phyloP scores from a whole-genome alignment of 768 basidiomycete genomes.

The Mycena amicta region DNA sequence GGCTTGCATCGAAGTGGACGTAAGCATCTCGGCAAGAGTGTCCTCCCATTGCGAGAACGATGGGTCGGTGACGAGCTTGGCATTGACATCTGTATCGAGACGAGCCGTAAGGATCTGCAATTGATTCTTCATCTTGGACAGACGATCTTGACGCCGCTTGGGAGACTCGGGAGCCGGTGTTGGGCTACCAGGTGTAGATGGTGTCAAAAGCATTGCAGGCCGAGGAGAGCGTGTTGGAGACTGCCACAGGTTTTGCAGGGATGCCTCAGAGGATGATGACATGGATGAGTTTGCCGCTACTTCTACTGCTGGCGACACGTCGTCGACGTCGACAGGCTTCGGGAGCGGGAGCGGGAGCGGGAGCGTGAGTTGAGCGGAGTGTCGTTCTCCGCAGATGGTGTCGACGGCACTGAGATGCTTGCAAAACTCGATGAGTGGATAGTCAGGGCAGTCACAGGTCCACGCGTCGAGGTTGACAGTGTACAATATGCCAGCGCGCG shows the following conservation, averaged over 20 bases:
- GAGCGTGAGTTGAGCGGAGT: not conserved
- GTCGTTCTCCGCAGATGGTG: conserved; percentile 2
- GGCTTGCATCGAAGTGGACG: not conserved
- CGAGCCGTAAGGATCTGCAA: not conserved
- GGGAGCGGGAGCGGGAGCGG: not conserved
- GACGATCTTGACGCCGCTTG: not conserved
- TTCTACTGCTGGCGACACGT: not conserved
- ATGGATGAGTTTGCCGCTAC: not conserved
- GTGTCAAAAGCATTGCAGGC: not conserved
- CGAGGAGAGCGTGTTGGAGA: not conserved
- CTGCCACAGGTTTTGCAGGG: no score
- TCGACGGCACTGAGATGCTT: conserved; percentile 26
- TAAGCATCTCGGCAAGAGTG: not conserved
- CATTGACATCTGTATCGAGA: not conserved
- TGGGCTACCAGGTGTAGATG: not conserved
- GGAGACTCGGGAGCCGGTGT: not conserved
- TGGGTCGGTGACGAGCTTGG: not conserved
- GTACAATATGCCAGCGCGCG: not conserved
- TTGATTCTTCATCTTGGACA: not conserved
- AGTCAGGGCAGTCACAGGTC: conserved; percentile 10
- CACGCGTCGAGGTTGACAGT: conserved; percentile 15
- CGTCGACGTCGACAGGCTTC: not conserved
- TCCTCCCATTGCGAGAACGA: not conserved
- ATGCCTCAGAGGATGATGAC: not conserved
- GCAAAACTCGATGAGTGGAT: conserved; percentile 20